Percentiles rank a stretch among this genome's conserved stretches.
phyloP scores from a whole-genome alignment of 495 filamentous ascomycete species.

The Immersiella caudata region DNA sequence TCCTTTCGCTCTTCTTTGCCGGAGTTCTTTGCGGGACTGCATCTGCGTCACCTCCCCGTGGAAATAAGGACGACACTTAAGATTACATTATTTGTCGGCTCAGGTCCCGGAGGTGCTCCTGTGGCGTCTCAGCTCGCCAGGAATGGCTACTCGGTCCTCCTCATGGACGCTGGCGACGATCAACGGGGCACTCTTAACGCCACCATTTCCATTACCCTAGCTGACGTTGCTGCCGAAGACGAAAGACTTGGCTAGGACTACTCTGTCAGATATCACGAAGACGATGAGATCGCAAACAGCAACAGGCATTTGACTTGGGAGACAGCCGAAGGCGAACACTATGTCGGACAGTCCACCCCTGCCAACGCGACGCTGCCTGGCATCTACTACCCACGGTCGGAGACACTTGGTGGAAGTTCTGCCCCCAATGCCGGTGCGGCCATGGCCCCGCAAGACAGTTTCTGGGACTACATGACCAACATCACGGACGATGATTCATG shows the following conservation, averaged over 20 bases:
- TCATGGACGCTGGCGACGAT: constrained; percentile 68
- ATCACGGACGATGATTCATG: constrained; percentile 45
- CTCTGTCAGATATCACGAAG: constrained; percentile 46
- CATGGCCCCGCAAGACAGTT: constrained; percentile 40
- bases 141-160: constrained; percentile 58
- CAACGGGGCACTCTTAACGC: constrained; percentile 49
- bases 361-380: constrained; percentile 41
- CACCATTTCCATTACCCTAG: constrained; percentile 21
- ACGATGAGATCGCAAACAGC: constrained; percentile 37
- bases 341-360: constrained; percentile 43
- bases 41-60: background rate
- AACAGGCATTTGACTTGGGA: constrained; percentile 44
- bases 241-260: constrained; percentile 45
- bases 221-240: background rate
- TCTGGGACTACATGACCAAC: constrained; percentile 35
- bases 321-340: constrained; percentile 43
- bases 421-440: constrained; percentile 46
- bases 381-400: constrained; percentile 50
- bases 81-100: constrained; percentile 69
- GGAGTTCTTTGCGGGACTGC: background rate
- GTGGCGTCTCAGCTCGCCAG: constrained; percentile 62
- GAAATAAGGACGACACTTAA: constrained; percentile 36
- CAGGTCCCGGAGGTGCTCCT: constrained; percentile 65
- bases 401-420: constrained; percentile 47
- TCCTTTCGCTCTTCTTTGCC: background rate